Percentiles rank a stretch among this genome's conserved stretches.
Conservation (phyloP, 2,329 filamentous ascomycete species). For the Pestalotiopsis sp. region DNA sequence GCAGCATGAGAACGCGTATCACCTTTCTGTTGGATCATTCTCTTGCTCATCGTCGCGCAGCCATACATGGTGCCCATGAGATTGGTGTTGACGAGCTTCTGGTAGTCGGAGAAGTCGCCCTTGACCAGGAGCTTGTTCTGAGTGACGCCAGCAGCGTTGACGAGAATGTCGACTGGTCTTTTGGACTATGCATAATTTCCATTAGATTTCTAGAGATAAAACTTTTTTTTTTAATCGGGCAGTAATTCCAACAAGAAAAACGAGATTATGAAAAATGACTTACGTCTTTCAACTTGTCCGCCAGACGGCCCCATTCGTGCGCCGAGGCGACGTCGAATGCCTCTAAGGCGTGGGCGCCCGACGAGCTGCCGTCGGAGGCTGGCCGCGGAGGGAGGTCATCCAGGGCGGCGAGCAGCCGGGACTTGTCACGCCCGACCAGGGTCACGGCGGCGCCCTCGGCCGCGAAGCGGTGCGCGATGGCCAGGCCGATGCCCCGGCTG, state of each 20-base stretch:
- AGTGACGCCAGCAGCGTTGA: slow-evolving; percentile 80
- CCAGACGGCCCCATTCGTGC: slow-evolving; percentile 22
- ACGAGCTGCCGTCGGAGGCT: slow-evolving; percentile 9
- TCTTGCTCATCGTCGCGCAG: slow-evolving; percentile 55
- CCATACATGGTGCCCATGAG: slow-evolving; percentile 67
- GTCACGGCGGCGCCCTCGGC: slow-evolving; percentile 61
- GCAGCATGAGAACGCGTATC: not conserved
- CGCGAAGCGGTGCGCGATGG: slow-evolving; percentile 70
- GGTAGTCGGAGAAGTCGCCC: slow-evolving; percentile 52
- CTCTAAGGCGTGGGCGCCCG: slow-evolving; percentile 15
- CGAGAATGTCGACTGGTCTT: slow-evolving; percentile 57
- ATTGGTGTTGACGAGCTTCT: slow-evolving; percentile 69
- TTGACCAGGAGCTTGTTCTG: slow-evolving; percentile 66
- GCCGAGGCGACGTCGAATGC: slow-evolving; percentile 25
- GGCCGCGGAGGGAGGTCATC: slow-evolving; percentile 33
- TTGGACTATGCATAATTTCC: slow-evolving; percentile 12
- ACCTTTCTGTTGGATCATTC: slow-evolving; percentile 46
- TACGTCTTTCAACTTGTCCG: slow-evolving; percentile 15
- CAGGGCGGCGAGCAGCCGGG: slow-evolving; percentile 45
- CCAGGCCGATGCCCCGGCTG: slow-evolving; percentile 70
- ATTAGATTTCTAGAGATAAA: no score
- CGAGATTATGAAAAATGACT: not conserved
- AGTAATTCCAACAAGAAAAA: slow-evolving; percentile 19
- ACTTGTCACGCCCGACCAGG: slow-evolving; percentile 61
- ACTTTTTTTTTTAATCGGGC: no score